Conservation (phyloP, 352 stramenopile genomes). For the Globisporangium uncinulatum region DNA sequence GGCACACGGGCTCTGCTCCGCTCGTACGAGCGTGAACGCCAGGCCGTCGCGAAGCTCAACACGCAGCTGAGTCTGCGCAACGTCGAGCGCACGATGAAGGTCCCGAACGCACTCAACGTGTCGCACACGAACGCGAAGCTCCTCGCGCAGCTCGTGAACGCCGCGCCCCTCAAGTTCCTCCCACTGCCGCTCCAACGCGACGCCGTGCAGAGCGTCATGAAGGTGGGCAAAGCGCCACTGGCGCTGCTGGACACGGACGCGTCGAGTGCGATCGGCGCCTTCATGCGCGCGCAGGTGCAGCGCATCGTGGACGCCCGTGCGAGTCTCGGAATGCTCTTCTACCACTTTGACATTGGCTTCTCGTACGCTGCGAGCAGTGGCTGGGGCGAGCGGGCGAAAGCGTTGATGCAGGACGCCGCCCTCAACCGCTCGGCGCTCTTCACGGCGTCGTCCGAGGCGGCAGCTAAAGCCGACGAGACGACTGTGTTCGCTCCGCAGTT, state of each 20-base stretch:
- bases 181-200: constrained; percentile 46
- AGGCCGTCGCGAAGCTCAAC: constrained; percentile 66
- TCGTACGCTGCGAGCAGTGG: constrained; percentile 45
- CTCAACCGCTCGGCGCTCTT: constrained; percentile 52
- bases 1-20: constrained; percentile 36
- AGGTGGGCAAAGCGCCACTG: constrained; percentile 59
- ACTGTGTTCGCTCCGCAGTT: constrained; percentile 43
- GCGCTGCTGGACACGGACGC: constrained; percentile 34
- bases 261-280: constrained; percentile 41
- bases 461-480: background rate
- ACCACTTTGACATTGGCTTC: constrained; percentile 83
- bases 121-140: constrained; percentile 72
- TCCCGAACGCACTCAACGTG: constrained; percentile 74
- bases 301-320: constrained; percentile 48
- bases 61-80: constrained; percentile 83
- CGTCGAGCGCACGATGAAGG: constrained; percentile 82
- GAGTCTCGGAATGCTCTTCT: constrained; percentile 82
- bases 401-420: constrained; percentile 55
- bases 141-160: constrained; percentile 53
- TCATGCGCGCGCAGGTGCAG: constrained; percentile 50
- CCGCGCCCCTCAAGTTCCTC: constrained; percentile 50
- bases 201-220: constrained; percentile 65
- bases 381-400: constrained; percentile 38
- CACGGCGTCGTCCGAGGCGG: background rate
- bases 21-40: constrained; percentile 80